phyloP scores from a whole-genome alignment of 129 eudicot species.

The Dittrichia graveolens region DNA sequence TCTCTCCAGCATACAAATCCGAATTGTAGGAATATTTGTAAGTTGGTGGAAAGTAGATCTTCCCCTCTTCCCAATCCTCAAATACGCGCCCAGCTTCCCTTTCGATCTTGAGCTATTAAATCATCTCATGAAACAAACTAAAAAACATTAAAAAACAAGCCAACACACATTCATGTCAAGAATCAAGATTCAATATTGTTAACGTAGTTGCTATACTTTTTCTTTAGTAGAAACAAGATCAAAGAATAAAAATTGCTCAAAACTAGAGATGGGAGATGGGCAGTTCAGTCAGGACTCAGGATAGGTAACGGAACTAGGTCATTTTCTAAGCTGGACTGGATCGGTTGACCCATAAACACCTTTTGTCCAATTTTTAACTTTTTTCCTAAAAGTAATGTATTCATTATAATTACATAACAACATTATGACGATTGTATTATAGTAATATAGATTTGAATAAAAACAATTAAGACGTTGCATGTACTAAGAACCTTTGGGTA shows the following conservation, averaged over 20 bases:
- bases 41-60: slow-evolving; percentile 58
- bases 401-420: no score
- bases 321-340: no score
- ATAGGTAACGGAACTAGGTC: no score
- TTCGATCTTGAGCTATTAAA: slow-evolving; percentile 57
- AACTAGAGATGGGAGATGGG: no score
- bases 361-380: no score
- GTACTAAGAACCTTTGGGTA: no score
- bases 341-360: no score
- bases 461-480: no score
- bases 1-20: slow-evolving; percentile 55
- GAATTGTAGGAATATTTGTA: slow-evolving; percentile 63
- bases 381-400: no score
- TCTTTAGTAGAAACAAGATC: background rate
- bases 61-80: slow-evolving; percentile 64
- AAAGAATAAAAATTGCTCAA: background rate
- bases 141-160: background rate
- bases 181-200: slow-evolving; percentile 15
- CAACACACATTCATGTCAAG: background rate
- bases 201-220: background rate
- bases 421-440: no score
- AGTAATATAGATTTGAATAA: no score
- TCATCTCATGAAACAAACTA: slow-evolving; percentile 18
- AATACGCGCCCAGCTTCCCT: slow-evolving; percentile 64
- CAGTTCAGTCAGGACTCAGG: no score